Evolutionary conservation across 495 filamentous ascomycete species (phyloP), one percentile per base, ranked within the genome.

Genomic region (Neurospora cerealis): DNA sequence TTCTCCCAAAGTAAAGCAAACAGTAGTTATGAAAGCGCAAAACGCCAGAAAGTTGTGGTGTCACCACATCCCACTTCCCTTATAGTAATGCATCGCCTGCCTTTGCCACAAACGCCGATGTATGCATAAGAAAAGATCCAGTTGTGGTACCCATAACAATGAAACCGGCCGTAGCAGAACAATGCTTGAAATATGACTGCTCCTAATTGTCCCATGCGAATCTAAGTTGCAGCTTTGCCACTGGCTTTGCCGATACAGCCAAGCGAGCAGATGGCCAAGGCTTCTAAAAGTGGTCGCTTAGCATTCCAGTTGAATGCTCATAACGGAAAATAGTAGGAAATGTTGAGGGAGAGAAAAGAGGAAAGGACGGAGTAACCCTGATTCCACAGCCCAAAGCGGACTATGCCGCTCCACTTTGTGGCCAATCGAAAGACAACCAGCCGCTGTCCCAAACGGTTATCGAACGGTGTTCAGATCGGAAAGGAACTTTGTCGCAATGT

Each of bases 401-500:
- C 24, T 60, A 60, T 32, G 48, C 11, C 54, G 28, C 54, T 66
- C 28, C 15, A 34, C 17, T 19, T 34, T 8, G 54, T 66, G 54
- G 28, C 54, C 28, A 66, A 15, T 66, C 54, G 28, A 66, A 66
- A 66, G 54, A 66, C 54, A 36, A 66, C 21, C 24, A 13, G 28
- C 54, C 28, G 54, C 54, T 66, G 54, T 75, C 46, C 75, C 62
- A 74, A 76, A 34, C 41, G 60, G 73, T 41, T 46, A 28, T 73
- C 44, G 70, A 76, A 73, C 28, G 75, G 75, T 78, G 71, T 62
- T 62, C 71, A 73, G 34, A 75, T 73, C 32, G 70, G 38, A 39
- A 72, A 41, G 19, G 10, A 69, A 37, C 39, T 34, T 62, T 46
- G 62, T 34, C 36, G 71, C 74, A 74, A 75, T 75, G 40, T 75